Evolutionary conservation across 192 early-diverging fungal genomes (phyloP), one percentile per base, ranked within the genome.

Genomic region (Blastocladiella britannica): DNA sequence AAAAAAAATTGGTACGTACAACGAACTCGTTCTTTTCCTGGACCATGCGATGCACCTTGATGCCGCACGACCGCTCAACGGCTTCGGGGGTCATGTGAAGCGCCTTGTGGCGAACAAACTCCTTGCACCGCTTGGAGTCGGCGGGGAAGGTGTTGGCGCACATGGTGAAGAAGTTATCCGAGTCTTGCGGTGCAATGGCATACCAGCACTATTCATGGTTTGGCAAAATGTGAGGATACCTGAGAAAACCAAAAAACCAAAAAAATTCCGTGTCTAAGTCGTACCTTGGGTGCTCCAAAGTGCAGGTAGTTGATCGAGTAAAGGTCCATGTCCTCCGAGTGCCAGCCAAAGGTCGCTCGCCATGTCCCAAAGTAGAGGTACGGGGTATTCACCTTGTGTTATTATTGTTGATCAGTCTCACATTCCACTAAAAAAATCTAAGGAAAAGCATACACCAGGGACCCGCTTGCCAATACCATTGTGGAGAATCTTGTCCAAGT

Each of bases 221-320:
- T n/a, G n/a, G n/a, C n/a, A n/a, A n/a, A n/a, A n/a, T n/a, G n/a
- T n/a, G n/a, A n/a, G n/a, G n/a, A n/a, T n/a, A n/a, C n/a, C 9
- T 12, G 47, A 51, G 9, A n/a, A 51, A 9, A 51, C 47, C 47
- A 51, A 51, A 9, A n/a, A 51, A 9, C 9, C 9, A 9, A n/a
- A 51, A 51, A n/a, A 12, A 51, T 12, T 9, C 9, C n/a, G 47
- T 51, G 9, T 12, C 47, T n/a, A 51, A 9, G 47, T n/a, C 9
- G 9, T n/a, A 12, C 26, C 55, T 55, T 55, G 28, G 28, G 28
- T 27, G 27, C 28, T 9, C 55, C 55, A 27, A 55, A 55, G 23
- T 55, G 55, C 25, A 55, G 28, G 29, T 26, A 55, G 55, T 55
- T 55, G 55, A 55, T 23, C 25, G 55, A 55, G 55, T n/a, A 55